Evolutionary conservation across 768 basidiomycete species (phyloP).

Genomic region (Mrakia hoshinonis): DNA sequence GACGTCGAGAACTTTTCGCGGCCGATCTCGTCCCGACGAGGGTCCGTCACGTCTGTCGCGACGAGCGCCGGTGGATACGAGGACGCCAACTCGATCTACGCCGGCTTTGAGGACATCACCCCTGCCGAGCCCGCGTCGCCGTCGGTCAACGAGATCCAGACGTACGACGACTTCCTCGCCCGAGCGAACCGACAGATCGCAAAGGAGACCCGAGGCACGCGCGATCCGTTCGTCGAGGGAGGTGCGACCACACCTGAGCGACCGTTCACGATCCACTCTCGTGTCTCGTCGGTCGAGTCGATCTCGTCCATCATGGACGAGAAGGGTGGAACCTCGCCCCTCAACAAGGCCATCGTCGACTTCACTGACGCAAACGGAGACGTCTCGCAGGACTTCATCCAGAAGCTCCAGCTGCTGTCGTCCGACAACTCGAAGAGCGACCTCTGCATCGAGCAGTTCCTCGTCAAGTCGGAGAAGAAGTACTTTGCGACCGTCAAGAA

Average conservation of each 20-base stretch:
- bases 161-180: constrained; percentile 71
- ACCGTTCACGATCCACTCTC: constrained; percentile 73
- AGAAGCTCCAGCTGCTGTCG: constrained; percentile 66
- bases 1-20: background rate
- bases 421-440: constrained; percentile 85
- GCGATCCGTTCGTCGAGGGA: constrained; percentile 74
- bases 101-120: constrained; percentile 30
- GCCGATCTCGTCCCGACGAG: constrained; percentile 19
- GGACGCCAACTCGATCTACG: constrained; percentile 46
- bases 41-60: constrained; percentile 28
- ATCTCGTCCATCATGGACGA: constrained; percentile 87
- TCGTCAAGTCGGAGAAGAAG: constrained; percentile 82
- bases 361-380: constrained; percentile 92
- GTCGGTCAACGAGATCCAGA: constrained; percentile 38
- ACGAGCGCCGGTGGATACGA: constrained; percentile 49
- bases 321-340: constrained; percentile 68
- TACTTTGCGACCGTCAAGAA: constrained; percentile 86
- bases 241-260: constrained; percentile 49
- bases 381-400: constrained; percentile 79
- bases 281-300: constrained; percentile 77
- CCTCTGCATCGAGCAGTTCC: constrained; percentile 81
- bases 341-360: constrained; percentile 87
- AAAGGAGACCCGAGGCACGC: constrained; percentile 58
- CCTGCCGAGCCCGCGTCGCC: constrained; percentile 24
- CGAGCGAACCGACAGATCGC: constrained; percentile 76